phyloP scores from a whole-genome alignment of 2,329 filamentous ascomycete genomes.

The Paraphaeosphaeria minitans region DNA sequence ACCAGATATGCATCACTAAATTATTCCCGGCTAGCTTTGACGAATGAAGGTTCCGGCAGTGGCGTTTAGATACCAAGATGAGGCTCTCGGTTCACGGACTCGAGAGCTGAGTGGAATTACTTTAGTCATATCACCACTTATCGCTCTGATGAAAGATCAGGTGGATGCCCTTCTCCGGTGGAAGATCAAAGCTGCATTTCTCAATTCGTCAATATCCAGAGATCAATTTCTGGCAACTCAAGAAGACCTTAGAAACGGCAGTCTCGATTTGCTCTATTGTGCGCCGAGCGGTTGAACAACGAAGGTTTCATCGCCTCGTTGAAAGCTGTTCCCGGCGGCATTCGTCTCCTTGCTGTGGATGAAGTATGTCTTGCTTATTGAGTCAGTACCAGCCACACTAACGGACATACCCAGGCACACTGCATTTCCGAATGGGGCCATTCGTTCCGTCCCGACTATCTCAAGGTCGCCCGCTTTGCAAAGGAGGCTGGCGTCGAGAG shows the following conservation, averaged over 20 bases:
- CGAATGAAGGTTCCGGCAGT: constrained; percentile 45
- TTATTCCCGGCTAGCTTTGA: constrained; percentile 9
- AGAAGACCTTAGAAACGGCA: constrained; percentile 67
- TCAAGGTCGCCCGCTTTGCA: constrained; percentile 73
- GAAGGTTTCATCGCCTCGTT: constrained; percentile 68
- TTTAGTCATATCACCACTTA: constrained; percentile 85
- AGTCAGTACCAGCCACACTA: not conserved
- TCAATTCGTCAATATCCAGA: constrained; percentile 66
- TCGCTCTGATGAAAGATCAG: constrained; percentile 97
- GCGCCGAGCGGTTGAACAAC: constrained; percentile 96
- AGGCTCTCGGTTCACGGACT: constrained; percentile 21
- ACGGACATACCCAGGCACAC: constrained; percentile 79
- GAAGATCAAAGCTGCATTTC: constrained; percentile 77
- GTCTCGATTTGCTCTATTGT: constrained; percentile 84
- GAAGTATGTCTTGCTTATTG: not conserved
- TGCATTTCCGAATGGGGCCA: constrained; percentile 98
- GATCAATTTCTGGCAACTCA: constrained; percentile 65
- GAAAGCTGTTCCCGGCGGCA: constrained; percentile 66
- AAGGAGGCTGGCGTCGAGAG: constrained; percentile 85
- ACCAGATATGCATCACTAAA: constrained; percentile 68
- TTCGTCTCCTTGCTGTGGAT: constrained; percentile 81
- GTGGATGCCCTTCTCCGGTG: constrained; percentile 74
- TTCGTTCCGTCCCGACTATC: constrained; percentile 92
- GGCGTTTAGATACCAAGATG: constrained; percentile 50
- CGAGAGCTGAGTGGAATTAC: constrained; percentile 80